phyloP scores from a whole-genome alignment of 2,329 filamentous ascomycete genomes.

The Aspergillus puulaauensis region DNA sequence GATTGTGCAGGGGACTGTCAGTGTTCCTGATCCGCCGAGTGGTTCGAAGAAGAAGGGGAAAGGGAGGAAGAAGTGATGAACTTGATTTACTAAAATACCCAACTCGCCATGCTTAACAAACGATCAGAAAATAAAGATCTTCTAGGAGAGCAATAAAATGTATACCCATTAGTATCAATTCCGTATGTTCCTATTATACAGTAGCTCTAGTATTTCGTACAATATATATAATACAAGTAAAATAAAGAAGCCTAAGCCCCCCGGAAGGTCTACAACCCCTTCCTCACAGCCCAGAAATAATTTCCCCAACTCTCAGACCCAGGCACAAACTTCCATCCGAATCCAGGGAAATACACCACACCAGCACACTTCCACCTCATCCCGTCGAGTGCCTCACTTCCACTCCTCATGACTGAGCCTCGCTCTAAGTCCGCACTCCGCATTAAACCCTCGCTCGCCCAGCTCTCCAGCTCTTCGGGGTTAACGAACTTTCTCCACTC shows the following conservation, averaged over 20 bases:
- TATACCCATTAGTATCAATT: not conserved
- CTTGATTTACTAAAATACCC: not conserved
- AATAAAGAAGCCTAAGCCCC: not conserved
- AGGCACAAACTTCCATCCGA: conserved; percentile 82
- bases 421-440: conserved; percentile 47
- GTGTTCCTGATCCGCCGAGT: conserved; percentile 55
- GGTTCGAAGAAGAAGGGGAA: conserved; percentile 50
- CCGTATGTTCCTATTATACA: not conserved
- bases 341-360: conserved; percentile 82
- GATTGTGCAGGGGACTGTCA: conserved; percentile 70
- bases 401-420: conserved; percentile 20
- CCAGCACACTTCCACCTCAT: conserved; percentile 70
- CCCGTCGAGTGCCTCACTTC: conserved; percentile 27
- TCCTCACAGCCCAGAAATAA: conserved; percentile 89
- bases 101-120: not conserved
- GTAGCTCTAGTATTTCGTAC: not conserved
- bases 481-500: conserved; percentile 97
- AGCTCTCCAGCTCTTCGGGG: conserved; percentile 62
- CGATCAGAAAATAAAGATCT: not conserved
- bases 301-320: conserved; percentile 87
- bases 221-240: not conserved
- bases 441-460: conserved; percentile 45
- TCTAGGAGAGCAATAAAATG: not conserved
- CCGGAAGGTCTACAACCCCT: conserved; percentile 28
- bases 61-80: conserved; percentile 22